These are phyloP conservation scores for Samsoniella hepiali DNA, from an alignment of 2,329 filamentous ascomycete genomes.

Conservation along the genomic window DNA sequence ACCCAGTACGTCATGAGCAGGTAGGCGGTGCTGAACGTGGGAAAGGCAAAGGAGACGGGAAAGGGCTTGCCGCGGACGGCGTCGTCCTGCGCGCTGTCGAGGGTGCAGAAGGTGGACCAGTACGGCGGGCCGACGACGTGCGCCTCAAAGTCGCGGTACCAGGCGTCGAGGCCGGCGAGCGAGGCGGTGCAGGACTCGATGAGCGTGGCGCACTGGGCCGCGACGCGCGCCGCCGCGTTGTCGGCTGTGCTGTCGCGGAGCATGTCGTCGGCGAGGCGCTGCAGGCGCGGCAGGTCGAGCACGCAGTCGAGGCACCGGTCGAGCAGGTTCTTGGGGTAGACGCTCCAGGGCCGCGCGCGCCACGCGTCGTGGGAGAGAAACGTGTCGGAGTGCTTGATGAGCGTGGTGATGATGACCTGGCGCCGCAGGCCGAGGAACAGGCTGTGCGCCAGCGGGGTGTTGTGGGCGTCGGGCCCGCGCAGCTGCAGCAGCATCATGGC, in stretches of 20 bases:
- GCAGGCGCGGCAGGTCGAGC: slow-evolving; percentile 14
- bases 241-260: not conserved
- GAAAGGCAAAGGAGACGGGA: slow-evolving; percentile 14
- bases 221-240: not conserved
- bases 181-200: not conserved
- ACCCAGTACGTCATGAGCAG: slow-evolving; percentile 20
- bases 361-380: slow-evolving; percentile 13
- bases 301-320: slow-evolving; percentile 18
- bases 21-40: slow-evolving; percentile 12
- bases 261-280: slow-evolving; percentile 12
- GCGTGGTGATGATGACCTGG: not conserved
- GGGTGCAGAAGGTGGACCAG: slow-evolving; percentile 9
- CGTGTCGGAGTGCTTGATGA: slow-evolving; percentile 11
- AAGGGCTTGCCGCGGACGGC: slow-evolving; percentile 15
- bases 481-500: slow-evolving; percentile 18
- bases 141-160: not conserved
- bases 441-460: slow-evolving; percentile 18
- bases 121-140: slow-evolving; percentile 7
- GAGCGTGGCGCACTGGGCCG: not conserved
- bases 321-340: slow-evolving; percentile 18
- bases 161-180: not conserved
- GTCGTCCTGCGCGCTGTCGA: slow-evolving; percentile 8
- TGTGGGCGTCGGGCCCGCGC: slow-evolving; percentile 16
- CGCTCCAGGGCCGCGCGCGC: slow-evolving; percentile 14
- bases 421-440: slow-evolving; percentile 18